Evolutionary conservation across 1,284 basidiomycete genomes (phyloP).

Genomic region (Cystobasidiaceae sp.): DNA sequence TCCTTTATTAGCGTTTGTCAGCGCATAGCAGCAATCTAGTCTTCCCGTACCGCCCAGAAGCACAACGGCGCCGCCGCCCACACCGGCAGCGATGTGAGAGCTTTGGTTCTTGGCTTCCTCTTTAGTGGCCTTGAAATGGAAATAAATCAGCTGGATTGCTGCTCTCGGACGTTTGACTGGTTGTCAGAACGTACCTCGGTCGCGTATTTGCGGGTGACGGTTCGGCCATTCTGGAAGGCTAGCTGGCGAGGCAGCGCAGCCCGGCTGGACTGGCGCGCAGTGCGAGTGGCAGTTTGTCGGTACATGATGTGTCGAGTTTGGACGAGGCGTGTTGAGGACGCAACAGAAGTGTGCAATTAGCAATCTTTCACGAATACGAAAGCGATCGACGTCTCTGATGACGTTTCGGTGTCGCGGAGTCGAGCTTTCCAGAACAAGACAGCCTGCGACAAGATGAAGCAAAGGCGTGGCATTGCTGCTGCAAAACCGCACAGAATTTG

Average conservation of each 20-base stretch:
- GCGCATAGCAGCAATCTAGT: background rate
- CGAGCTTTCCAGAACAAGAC: no score
- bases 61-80: constrained; percentile 48
- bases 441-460: no score
- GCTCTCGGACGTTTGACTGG: background rate
- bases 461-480: no score
- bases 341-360: no score
- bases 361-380: no score
- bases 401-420: no score
- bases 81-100: constrained; percentile 47
- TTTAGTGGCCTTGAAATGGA: background rate
- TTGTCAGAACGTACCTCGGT: constrained; percentile 2
- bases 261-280: constrained; percentile 14
- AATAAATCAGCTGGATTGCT: background rate
- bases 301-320: background rate
- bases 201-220: constrained; percentile 7
- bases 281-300: background rate
- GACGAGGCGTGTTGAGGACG: no score
- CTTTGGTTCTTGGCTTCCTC: constrained; percentile 11
- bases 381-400: no score
- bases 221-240: constrained; percentile 2
- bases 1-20: background rate
- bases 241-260: constrained; percentile 2
- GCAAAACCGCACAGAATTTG: no score
- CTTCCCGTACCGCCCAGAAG: constrained; percentile 42